These are phyloP conservation scores for Dovyalis caffra DNA, from an alignment of 345 rosid species.

Conservation along the genomic window DNA sequence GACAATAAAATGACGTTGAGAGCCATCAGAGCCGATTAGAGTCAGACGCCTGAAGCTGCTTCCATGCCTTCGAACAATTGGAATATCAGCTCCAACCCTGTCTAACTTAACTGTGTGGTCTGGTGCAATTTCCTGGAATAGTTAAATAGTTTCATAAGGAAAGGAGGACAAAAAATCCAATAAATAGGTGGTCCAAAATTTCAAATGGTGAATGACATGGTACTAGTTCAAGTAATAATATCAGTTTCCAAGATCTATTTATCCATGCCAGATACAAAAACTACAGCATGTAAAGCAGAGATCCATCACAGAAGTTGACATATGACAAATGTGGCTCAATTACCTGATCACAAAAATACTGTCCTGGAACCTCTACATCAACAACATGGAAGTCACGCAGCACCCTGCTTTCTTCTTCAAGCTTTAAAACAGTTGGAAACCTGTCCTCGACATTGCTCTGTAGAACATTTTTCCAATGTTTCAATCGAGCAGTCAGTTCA, in stretches of 20 bases:
- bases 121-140: conserved; percentile 80
- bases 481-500: conserved; percentile 81
- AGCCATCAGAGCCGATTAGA: conserved; percentile 95
- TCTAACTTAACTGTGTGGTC: conserved; percentile 94
- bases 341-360: conserved; percentile 96
- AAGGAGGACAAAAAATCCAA: not conserved
- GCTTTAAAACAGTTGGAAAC: conserved; percentile 90
- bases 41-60: conserved; percentile 98
- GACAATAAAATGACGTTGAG: conserved; percentile 90
- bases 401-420: conserved; percentile 96
- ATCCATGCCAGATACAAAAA: not conserved
- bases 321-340: not conserved
- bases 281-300: not conserved
- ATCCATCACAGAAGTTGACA: not conserved
- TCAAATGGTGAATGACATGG: not conserved
- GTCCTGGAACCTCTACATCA: conserved; percentile 99
- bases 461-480: conserved; percentile 96
- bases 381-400: conserved; percentile 92
- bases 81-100: conserved; percentile 91
- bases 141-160: not conserved
- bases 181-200: not conserved
- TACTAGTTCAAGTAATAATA: not conserved
- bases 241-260: not conserved
- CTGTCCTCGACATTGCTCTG: conserved; percentile 98
- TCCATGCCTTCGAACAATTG: conserved; percentile 97